Base-by-base conservation (phyloP, 23 red algal species). In the Gracilaria domingensis region DNA sequence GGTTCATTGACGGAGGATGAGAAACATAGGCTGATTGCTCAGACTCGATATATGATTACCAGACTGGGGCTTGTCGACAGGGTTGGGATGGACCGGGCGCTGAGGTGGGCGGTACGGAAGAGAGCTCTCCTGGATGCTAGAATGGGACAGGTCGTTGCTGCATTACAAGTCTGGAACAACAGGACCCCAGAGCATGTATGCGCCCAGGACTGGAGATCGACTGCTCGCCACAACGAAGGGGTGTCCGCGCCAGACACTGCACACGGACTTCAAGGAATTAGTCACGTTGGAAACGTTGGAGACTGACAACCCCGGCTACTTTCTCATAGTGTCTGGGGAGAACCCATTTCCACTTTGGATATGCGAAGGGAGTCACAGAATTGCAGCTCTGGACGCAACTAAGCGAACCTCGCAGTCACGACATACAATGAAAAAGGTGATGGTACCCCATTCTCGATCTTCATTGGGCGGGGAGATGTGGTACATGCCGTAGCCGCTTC, bases 391-490 rank as follows among this genome's bases (percentile, higher is more conserved):
- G 58, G 58, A 64, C 6, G 35, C 13, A 4, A 70, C 6, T 9
- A 70, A 70, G 28, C 35, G 28, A 26, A 70, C 35, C 17, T 4
- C 12, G 65, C 11, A 17, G 1, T 70, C 28, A 5, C 24, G 18
- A 17, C 13, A 38, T 36, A 70, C 25, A 26, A 25, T 75, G 11
- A 18, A 51, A 42, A 50, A 79, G 74, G 25, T 49, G 4, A 44
- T 33, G 17, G 39, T 79, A 3, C 74, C 2, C 74, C 74, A 24
- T 79, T 12, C 34, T 79, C 74, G 8, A 50, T 28, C 4, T 51
- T 83, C 23, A 62, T 65, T 12, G 55, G 56, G 20, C 21, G 56
- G 5, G 80, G 80, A 21, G 80, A 83, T 62, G 50, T 83, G 53
- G 16, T 37, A 14, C 80, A 83, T 40, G 80, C 53, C 4, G 80